Conservation (phyloP, 306 rosid genomes). For the Boehmeria nivea region DNA sequence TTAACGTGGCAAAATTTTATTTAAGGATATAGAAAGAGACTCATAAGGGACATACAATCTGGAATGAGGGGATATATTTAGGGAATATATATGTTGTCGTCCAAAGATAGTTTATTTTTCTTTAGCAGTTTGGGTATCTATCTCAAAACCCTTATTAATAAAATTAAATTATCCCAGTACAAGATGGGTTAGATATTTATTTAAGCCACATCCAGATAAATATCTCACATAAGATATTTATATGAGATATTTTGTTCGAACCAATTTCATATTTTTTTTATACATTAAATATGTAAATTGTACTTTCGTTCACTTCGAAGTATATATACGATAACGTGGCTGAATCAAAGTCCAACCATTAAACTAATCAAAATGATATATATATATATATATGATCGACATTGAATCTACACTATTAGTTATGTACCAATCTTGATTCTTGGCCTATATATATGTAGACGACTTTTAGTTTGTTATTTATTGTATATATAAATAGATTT, state of each 20-base stretch:
- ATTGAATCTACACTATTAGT: not conserved
- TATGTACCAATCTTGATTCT: no score
- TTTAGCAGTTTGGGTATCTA: slow-evolving; percentile 1
- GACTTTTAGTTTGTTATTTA: no score
- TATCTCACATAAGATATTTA: slow-evolving; percentile 4
- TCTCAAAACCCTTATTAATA: not conserved
- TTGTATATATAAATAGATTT: no score
- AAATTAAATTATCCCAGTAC: not conserved
- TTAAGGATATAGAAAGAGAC: no score
- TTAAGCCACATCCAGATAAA: slow-evolving; percentile 7
- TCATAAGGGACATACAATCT: no score
- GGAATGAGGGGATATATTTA: not conserved
- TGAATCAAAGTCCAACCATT: not conserved
- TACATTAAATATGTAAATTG: no score
- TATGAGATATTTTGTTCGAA: not conserved
- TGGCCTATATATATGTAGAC: no score
- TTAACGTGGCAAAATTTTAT: no score
- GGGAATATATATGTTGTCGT: slow-evolving; percentile 4
- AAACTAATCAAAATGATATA: not conserved
- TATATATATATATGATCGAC: not conserved
- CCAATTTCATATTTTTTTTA: no score
- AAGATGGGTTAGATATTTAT: not conserved
- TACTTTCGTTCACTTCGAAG: not conserved
- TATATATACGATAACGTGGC: not conserved
- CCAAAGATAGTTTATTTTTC: not conserved